A percentile compares a stretch with the other conserved stretches of the same genome.
Conservation (phyloP, 352 stramenopile species). For the Phytophthora kernoviae region DNA sequence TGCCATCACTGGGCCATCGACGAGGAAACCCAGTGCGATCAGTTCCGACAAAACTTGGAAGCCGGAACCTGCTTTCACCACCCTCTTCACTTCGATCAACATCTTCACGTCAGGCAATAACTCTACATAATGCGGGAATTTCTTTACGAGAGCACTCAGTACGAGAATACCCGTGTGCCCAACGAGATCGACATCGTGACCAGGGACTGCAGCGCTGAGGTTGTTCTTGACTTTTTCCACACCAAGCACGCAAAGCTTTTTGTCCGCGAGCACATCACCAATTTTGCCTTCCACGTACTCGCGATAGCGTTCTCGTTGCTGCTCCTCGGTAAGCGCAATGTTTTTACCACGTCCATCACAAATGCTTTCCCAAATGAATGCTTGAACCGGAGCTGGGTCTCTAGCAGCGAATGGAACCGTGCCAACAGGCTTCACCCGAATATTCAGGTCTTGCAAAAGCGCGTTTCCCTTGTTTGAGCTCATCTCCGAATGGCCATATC, state of each 20-base stretch:
- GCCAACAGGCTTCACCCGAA: slow-evolving; percentile 18
- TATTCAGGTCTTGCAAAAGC: slow-evolving; percentile 35
- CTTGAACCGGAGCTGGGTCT: slow-evolving; percentile 10
- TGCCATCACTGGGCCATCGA: slow-evolving; percentile 40
- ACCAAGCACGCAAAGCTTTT: slow-evolving; percentile 42
- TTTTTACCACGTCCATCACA: slow-evolving; percentile 7
- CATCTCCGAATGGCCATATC: slow-evolving; percentile 32
- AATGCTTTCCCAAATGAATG: slow-evolving; percentile 32
- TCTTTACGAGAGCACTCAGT: slow-evolving; percentile 34
- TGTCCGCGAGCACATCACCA: slow-evolving; percentile 31
- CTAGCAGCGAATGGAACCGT: slow-evolving; percentile 19
- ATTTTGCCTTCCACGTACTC: slow-evolving; percentile 47
- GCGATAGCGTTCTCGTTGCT: slow-evolving; percentile 34
- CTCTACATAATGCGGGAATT: slow-evolving; percentile 12
- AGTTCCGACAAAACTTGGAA: slow-evolving; percentile 50
- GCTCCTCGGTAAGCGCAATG: slow-evolving; percentile 29
- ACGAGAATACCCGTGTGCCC: slow-evolving; percentile 49
- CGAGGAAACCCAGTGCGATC: slow-evolving; percentile 48
- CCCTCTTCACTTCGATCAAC: slow-evolving; percentile 56
- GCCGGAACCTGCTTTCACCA: slow-evolving; percentile 19
- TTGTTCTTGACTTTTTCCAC: slow-evolving; percentile 37
- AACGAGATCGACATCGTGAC: slow-evolving; percentile 34
- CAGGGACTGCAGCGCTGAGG: slow-evolving; percentile 35
- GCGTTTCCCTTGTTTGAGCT: slow-evolving; percentile 25
- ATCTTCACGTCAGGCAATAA: slow-evolving; percentile 45